Conservation (phyloP, 371 early-diverging fungal species). For the Actinomucor elegans region DNA sequence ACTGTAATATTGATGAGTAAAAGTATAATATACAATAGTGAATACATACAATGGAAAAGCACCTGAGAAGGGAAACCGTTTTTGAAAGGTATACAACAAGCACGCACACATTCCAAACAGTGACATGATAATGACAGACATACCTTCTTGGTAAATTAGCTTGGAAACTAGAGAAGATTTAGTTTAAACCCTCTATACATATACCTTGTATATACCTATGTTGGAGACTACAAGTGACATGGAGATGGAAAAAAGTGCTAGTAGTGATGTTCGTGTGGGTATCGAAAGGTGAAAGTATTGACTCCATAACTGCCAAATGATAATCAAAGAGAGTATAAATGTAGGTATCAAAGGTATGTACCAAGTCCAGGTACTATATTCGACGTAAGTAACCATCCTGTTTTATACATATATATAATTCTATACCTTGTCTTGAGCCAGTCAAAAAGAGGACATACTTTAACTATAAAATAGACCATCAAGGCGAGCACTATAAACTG, state of each 20-base stretch:
- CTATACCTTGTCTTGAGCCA: slow-evolving; percentile 22
- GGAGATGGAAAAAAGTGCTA: neutral
- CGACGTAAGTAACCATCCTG: neutral
- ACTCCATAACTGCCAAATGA: slow-evolving; percentile 20
- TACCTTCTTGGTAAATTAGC: slow-evolving; percentile 16
- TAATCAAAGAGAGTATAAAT: neutral
- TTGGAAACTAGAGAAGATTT: slow-evolving; percentile 19
- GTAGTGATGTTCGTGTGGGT: slow-evolving; percentile 1
- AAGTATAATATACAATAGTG: too few relatives aligned
- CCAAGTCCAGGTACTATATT: slow-evolving; percentile 16
- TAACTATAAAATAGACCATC: slow-evolving; percentile 11
- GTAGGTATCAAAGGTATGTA: slow-evolving; percentile 17
- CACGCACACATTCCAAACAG: slow-evolving; percentile 13
- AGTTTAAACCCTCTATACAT: too few relatives aligned
- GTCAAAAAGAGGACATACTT: slow-evolving; percentile 21
- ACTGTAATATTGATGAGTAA: too few relatives aligned
- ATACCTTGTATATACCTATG: slow-evolving; percentile 3
- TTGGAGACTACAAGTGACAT: slow-evolving; percentile 13
- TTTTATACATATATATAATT: neutral
- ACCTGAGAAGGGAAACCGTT: slow-evolving; percentile 18
- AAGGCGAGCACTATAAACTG: slow-evolving; percentile 59
- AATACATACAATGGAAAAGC: slow-evolving; percentile 31
- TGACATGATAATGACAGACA: slow-evolving; percentile 18
- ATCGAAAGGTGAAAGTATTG: slow-evolving; percentile 14
- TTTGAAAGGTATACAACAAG: slow-evolving; percentile 20